Conservation (phyloP, 495 filamentous ascomycete genomes). For the Penicillium psychrofluorescens region DNA sequence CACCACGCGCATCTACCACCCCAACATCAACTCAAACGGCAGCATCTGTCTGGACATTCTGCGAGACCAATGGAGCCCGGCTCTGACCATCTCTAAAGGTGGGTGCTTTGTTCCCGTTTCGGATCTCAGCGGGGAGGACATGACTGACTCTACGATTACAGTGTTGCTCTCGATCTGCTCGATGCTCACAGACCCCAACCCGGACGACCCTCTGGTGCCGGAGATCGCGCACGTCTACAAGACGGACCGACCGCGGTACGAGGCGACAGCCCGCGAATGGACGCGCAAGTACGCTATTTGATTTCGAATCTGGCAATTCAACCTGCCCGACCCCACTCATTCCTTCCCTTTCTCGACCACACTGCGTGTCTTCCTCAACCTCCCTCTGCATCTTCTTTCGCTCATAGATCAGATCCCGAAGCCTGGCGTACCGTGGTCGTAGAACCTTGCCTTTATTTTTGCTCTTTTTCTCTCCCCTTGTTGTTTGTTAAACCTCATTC, state of each 20-base stretch:
- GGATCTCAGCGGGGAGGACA: too few species aligned
- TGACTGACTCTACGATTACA: constrained; percentile 18
- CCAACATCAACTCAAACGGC: constrained; percentile 99
- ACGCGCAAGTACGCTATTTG: constrained; percentile 94
- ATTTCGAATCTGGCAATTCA: constrained; percentile 23
- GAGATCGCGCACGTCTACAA: constrained; percentile 99
- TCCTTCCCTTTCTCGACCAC: constrained; percentile 8
- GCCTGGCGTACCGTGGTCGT: constrained; percentile 43
- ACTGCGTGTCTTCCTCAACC: constrained; percentile 16
- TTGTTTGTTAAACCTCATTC: too few species aligned
- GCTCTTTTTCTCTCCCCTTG: constrained; percentile 10
- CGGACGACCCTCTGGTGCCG: constrained; percentile 94
- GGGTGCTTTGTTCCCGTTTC: constrained; percentile 7
- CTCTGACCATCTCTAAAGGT: constrained; percentile 98
- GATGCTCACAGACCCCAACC: constrained; percentile 99
- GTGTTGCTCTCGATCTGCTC: constrained; percentile 98
- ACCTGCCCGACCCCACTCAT: constrained; percentile 9
- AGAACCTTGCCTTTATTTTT: constrained; percentile 29
- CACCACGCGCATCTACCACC: constrained; percentile 98
- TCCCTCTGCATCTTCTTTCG: constrained; percentile 29
- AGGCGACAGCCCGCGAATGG: constrained; percentile 96
- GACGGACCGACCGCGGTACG: constrained; percentile 91
- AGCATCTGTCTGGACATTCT: constrained; percentile 98
- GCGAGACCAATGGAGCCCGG: constrained; percentile 98
- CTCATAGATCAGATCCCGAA: constrained; percentile 36